These are phyloP conservation scores for Dryadomyces sulphureus DNA, from an alignment of 2,329 filamentous ascomycete genomes.

Conservation along the genomic window DNA sequence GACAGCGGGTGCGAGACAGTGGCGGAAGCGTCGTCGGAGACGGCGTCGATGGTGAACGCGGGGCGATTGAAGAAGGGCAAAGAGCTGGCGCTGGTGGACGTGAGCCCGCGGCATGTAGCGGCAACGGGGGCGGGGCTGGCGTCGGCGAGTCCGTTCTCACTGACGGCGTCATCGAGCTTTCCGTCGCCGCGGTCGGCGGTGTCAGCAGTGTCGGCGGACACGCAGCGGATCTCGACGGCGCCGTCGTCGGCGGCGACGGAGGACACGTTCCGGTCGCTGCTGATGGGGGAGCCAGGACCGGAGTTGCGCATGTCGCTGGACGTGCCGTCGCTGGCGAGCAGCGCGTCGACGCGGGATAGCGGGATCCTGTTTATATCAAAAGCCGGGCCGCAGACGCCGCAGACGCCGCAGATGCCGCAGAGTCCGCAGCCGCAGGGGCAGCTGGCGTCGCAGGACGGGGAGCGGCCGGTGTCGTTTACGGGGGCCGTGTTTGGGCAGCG, in stretches of 20 bases:
- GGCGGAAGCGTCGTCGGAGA: slow-evolving; percentile 21
- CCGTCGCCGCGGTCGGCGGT: slow-evolving; percentile 56
- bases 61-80: slow-evolving; percentile 26
- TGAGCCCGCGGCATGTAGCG: slow-evolving; percentile 29
- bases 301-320: slow-evolving; percentile 56
- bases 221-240: slow-evolving; percentile 58
- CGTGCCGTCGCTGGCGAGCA: slow-evolving; percentile 61
- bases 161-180: slow-evolving; percentile 43
- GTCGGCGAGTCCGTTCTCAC: slow-evolving; percentile 50
- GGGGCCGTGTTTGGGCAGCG: slow-evolving; percentile 51
- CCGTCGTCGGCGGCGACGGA: slow-evolving; percentile 55
- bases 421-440: slow-evolving; percentile 29
- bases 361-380: slow-evolving; percentile 28
- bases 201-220: slow-evolving; percentile 54
- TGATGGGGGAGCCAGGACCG: slow-evolving; percentile 60
- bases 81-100: slow-evolving; percentile 36
- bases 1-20: slow-evolving; percentile 9
- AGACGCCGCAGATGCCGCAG: slow-evolving; percentile 25
- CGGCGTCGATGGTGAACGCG: slow-evolving; percentile 30
- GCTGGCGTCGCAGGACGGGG: slow-evolving; percentile 29
- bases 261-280: slow-evolving; percentile 55
- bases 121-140: slow-evolving; percentile 22
- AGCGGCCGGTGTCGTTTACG: slow-evolving; percentile 48
- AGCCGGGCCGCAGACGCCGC: too few relatives aligned
- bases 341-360: slow-evolving; percentile 61